Evolutionary conservation across 306 rosid species (phyloP).

Genomic region (Hylodesmum podocarpum): DNA sequence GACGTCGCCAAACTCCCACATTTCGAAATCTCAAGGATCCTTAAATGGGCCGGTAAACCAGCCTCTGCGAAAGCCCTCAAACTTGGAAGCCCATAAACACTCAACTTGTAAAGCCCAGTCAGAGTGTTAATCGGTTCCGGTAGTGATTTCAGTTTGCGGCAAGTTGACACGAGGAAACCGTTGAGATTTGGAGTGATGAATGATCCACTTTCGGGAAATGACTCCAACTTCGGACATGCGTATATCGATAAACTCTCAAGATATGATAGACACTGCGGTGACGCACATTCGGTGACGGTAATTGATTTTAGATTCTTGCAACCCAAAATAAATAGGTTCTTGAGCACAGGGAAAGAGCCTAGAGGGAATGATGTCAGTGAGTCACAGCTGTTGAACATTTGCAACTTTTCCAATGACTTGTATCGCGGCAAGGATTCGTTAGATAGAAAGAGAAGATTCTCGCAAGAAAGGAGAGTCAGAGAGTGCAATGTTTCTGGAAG

Average conservation of each 20-base stretch:
- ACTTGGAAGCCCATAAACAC: neutral
- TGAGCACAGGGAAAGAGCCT: neutral
- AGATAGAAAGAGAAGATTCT: neutral
- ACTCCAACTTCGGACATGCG: neutral
- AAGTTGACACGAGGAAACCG: fast-evolving
- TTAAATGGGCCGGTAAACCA: neutral
- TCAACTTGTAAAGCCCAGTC: neutral
- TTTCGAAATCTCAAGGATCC: neutral
- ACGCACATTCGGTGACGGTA: neutral
- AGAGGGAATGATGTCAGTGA: neutral
- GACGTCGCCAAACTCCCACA: neutral
- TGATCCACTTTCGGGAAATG: neutral
- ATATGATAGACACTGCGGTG: neutral
- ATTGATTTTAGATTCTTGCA: neutral
- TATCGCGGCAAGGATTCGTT: neutral
- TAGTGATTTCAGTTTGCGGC: neutral
- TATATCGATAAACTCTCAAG: neutral
- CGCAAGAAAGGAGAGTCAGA: neutral
- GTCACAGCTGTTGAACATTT: neutral
- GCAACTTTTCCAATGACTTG: neutral
- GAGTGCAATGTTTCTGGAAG: neutral
- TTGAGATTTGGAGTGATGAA: neutral
- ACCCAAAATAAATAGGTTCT: neutral
- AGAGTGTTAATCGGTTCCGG: neutral
- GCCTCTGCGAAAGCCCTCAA: neutral